Evolutionary conservation across 177 flowering plant species (phyloP), one percentile per base, ranked within the genome.

Genomic region (Vitis hybrid): DNA sequence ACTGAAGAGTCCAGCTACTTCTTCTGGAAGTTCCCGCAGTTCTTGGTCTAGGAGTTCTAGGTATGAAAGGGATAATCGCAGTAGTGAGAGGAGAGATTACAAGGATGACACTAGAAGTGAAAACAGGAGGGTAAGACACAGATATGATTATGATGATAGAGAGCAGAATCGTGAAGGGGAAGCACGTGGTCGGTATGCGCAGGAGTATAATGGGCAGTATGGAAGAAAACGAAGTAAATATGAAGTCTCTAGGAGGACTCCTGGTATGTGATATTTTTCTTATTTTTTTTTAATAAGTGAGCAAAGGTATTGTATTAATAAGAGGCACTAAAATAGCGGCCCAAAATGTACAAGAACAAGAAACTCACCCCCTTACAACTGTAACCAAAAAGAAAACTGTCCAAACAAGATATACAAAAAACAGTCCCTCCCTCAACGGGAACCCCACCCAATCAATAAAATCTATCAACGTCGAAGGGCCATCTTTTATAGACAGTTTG

Each of bases 161-260:
- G 84, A 81, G 9, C 60, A 53, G 18, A 70, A 52, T 49, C 65
- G 69, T 71, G 74, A 82, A 76, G 78, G 87, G 71, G 88, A 81
- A 51, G 48, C 74, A 50, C 78, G 55, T 73, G 70, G 74, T 39
- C 74, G 78, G 15, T 66, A 82, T 75, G 89, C 77, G 20, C 80
- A 63, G 31, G 82, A 76, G 8, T 71, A 80, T 61, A 50, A 59
- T 58, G 74, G 77, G 70, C 89, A 81, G 12, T 70, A 78, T 78
- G 82, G 80, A 22, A 81, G 86, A 72, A 88, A 84, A 55, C 71
- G 85, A 69, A 76, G 84, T 59, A 81, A 81, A 84, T 58, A 86
- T 79, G 90, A 81, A 16, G 64, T 75, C 67, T 62, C 83, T n/a
- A 78, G 85, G 80, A 75, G 88, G 59, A 82, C 92, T 69, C 94